Evolutionary conservation across 2,329 filamentous ascomycete species (phyloP).

Genomic region (Talaromyces sp.): DNA sequence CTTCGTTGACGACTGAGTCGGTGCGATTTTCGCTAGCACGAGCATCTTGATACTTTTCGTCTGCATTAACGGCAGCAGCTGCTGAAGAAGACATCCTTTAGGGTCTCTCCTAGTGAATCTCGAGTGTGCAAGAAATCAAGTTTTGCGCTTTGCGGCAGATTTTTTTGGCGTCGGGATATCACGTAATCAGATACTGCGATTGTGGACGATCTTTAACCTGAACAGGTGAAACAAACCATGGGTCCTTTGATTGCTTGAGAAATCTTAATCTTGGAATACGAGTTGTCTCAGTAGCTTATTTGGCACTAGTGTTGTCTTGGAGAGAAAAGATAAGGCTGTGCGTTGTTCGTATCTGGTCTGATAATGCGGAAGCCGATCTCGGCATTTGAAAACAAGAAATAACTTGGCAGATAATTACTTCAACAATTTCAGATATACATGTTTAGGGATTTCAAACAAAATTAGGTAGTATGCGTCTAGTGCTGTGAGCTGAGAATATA

Average conservation of each 20-base stretch:
- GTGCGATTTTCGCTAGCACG: slow-evolving; percentile 4
- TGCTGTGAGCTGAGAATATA: no score
- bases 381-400: no score
- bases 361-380: no score
- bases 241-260: not conserved
- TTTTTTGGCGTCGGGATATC: slow-evolving; percentile 4
- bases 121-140: not conserved
- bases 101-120: no score
- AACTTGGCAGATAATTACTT: no score
- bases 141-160: not conserved
- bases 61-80: not conserved
- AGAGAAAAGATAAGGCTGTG: no score
- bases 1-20: slow-evolving; percentile 23
- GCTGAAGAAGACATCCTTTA: not conserved
- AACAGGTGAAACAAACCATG: not conserved
- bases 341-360: no score
- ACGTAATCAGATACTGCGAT: not conserved
- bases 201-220: not conserved
- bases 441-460: not conserved
- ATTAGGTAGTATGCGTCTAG: no score
- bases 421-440: no score
- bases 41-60: slow-evolving; percentile 13
- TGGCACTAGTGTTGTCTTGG: no score
- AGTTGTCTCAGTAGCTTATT: no score
- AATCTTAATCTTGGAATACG: not conserved